phyloP scores from a whole-genome alignment of 768 basidiomycete genomes.

The Clitopilus hobsonii region DNA sequence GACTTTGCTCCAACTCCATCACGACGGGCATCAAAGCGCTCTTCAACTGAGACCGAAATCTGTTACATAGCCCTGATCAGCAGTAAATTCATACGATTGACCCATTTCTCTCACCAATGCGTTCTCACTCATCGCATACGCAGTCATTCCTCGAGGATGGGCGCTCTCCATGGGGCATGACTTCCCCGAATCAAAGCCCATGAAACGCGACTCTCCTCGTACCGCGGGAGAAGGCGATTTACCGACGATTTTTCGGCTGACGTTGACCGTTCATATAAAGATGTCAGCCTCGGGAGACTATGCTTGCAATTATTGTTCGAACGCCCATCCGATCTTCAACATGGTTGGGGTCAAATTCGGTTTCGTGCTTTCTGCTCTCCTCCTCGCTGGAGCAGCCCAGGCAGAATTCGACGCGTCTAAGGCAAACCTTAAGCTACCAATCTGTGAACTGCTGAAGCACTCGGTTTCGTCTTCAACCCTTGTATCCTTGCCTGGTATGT shows the following conservation, averaged over 20 bases:
- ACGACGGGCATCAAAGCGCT: too few relatives aligned
- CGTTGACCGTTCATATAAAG: too few relatives aligned
- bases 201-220: neutral
- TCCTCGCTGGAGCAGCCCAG: neutral
- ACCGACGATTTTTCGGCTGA: too few relatives aligned
- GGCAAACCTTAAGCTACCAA: neutral
- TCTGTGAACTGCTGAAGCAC: neutral
- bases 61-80: too few relatives aligned
- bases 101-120: too few relatives aligned
- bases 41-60: too few relatives aligned
- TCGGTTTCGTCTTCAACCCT: neutral
- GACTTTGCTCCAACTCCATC: too few relatives aligned
- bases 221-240: neutral
- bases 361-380: neutral
- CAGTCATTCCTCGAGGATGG: too few relatives aligned
- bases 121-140: too few relatives aligned
- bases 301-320: neutral
- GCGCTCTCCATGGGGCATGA: too few relatives aligned
- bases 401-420: neutral
- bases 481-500: neutral
- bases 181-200: neutral
- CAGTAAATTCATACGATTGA: too few relatives aligned
- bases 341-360: neutral
- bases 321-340: neutral
- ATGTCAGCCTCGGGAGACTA: too few relatives aligned